These are phyloP conservation scores for Kazachstania bromeliacearum DNA, from an alignment of 805 yeast species.

Conservation along the genomic window DNA sequence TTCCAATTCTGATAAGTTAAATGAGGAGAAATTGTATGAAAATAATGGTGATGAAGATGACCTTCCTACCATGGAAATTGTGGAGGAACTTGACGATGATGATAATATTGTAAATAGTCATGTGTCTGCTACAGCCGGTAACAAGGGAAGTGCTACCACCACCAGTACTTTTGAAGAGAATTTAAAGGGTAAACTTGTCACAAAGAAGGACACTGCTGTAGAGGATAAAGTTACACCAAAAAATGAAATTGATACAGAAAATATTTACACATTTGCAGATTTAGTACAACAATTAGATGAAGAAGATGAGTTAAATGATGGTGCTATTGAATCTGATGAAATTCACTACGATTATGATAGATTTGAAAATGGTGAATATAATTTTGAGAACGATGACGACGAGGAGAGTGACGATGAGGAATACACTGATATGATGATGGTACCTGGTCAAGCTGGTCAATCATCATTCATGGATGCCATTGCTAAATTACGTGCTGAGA, in stretches of 20 bases:
- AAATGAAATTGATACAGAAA: constrained; percentile 14
- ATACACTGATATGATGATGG: constrained; percentile 15
- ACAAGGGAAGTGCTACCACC: constrained; percentile 9
- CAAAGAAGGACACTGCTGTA: neutral
- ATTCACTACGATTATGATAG: constrained; percentile 19
- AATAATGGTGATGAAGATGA: neutral
- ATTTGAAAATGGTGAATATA: constrained; percentile 7
- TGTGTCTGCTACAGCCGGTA: neutral
- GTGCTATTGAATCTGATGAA: constrained; percentile 13
- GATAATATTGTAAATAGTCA: neutral
- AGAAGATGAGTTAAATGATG: constrained; percentile 23
- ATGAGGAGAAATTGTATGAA: neutral
- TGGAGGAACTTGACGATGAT: neutral
- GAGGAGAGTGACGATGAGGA: constrained; percentile 16
- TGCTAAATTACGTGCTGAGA: constrained; percentile 6
- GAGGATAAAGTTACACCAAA: neutral
- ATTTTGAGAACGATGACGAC: constrained; percentile 9
- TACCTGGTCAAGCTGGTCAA: constrained; percentile 21
- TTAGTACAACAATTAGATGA: constrained; percentile 26
- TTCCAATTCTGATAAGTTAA: constrained; percentile 13
- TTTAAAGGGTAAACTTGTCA: constrained; percentile 9
- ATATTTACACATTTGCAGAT: constrained; percentile 28
- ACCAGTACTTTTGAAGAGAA: constrained; percentile 9
- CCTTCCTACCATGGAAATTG: neutral
- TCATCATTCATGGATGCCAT: constrained; percentile 23